Percentiles rank a stretch among this genome's conserved stretches.
Evolutionary conservation across 2,329 filamentous ascomycete species (phyloP).

Genomic region (Colletotrichum limetticola): DNA sequence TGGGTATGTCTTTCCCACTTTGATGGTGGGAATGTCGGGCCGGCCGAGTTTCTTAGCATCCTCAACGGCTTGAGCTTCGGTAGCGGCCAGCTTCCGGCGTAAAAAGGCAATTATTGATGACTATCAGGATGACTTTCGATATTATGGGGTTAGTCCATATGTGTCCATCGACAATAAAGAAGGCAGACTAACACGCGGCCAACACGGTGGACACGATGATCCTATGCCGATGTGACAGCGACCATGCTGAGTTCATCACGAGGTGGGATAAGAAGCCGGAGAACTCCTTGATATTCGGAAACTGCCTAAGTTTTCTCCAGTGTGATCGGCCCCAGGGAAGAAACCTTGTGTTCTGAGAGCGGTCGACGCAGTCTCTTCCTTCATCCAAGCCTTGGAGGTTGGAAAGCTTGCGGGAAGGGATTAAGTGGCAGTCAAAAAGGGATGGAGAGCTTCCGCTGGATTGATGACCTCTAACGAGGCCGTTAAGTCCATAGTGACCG

Average conservation of each 20-base stretch:
- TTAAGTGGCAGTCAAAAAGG: background rate
- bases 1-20: conserved; percentile 43
- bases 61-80: background rate
- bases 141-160: background rate
- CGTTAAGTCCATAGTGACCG: background rate
- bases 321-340: background rate
- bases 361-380: background rate
- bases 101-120: conserved; percentile 60
- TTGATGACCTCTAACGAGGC: background rate
- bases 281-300: background rate
- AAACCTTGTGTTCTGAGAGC: background rate
- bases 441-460: background rate
- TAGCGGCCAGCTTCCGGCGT: conserved; percentile 40
- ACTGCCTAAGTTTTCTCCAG: background rate
- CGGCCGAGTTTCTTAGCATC: fast-evolving
- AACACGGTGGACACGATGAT: background rate
- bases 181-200: background rate
- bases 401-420: background rate
- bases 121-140: background rate
- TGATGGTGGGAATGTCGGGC: background rate
- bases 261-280: background rate
- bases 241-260: background rate
- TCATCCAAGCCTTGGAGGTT: background rate
- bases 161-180: background rate
- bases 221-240: background rate